Evolutionary conservation across 2,329 filamentous ascomycete species (phyloP), one percentile per base, ranked within the genome.

Genomic region (Colletotrichum musae): DNA sequence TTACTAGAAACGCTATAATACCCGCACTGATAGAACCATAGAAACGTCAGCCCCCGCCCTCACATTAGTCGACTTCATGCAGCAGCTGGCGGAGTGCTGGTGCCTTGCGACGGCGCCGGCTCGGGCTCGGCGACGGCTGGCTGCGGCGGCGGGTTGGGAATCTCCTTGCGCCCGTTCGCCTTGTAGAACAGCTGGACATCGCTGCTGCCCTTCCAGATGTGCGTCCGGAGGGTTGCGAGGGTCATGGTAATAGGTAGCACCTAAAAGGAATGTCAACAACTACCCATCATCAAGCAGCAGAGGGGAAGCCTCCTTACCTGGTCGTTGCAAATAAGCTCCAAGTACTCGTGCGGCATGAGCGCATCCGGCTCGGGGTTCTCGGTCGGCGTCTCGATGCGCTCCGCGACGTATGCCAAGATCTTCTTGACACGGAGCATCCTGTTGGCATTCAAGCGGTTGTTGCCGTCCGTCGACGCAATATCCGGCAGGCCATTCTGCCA

Each of bases 351-450:
- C 1, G 95, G 93, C 75, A 88, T 91, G 76, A 97, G 82, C 16
- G 84, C 85, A 60, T 89, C 83, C 10, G 87, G 83, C 58, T 91
- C 88, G 4, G 86, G 83, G 60, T 90, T 86, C 58, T 90, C 86
- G 0, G 87, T 83, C n/a, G 86, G 86, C 7, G 89, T 86, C 74
- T 98, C 95, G 67, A 99, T 95, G 63, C 95, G 89, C 80, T 99
- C 96, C 1, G 94, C 94, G 18, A 99, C 90, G 75, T 99, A 99
- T 0, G 91, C 90, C 67, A 98, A 83, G 24, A 99, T 96, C 85
- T 99, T 99, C 83, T 94, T 95, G 4, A 97, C 94, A 54, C 96
- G 89, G 58, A 99, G 86, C 96, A 99, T 98, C 64, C 95, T 90
- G 77, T 98, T 99, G 12, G 96, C 96, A 78, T 98, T 99, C 59